These are phyloP conservation scores for Penicillium brasilianum DNA, from an alignment of 2,329 filamentous ascomycete species.

Conservation along the genomic window DNA sequence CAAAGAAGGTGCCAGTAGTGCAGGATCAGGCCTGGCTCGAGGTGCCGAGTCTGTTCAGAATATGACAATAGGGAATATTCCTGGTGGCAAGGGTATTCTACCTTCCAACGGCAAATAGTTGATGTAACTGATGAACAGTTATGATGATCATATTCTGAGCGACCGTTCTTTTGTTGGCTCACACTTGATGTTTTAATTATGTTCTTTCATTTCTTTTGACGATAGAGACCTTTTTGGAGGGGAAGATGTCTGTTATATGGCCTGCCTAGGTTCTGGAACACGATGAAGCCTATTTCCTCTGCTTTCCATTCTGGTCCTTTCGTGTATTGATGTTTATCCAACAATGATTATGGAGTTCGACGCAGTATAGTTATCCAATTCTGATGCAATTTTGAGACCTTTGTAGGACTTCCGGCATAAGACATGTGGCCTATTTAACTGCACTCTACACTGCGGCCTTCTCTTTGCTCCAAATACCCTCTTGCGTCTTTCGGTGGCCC, in stretches of 20 bases:
- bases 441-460: no score
- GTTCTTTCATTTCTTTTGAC: neutral
- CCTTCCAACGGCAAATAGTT: slow-evolving; percentile 1
- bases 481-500: no score
- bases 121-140: neutral
- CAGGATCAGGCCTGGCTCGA: slow-evolving; percentile 9
- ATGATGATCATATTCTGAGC: neutral
- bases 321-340: neutral
- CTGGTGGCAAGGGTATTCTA: slow-evolving; percentile 7
- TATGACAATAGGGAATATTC: slow-evolving; percentile 1
- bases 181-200: neutral
- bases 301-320: neutral
- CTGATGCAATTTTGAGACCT: no score
- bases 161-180: neutral
- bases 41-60: slow-evolving; percentile 14
- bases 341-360: no score
- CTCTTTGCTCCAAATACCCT: no score
- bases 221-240: no score
- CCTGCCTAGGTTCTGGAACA: neutral
- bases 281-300: no score
- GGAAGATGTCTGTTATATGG: neutral
- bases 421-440: no score
- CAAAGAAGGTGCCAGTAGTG: slow-evolving; percentile 4
- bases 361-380: no score
- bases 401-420: no score